Conservation (phyloP, 2,329 filamentous ascomycete genomes). For the Colletotrichum sansevieriae region DNA sequence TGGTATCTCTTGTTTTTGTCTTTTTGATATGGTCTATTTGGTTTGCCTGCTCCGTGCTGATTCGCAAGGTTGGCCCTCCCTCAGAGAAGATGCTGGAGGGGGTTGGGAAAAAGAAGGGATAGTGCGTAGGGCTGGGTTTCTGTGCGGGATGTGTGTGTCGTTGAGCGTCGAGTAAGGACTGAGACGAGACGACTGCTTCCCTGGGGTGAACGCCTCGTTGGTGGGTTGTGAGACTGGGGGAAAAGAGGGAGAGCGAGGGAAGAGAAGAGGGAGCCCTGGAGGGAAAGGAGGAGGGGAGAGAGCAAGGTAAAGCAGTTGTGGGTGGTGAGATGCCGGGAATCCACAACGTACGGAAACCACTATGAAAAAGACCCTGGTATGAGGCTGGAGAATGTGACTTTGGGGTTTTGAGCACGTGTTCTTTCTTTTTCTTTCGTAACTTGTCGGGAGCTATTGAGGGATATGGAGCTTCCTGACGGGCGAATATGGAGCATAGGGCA, state of each 20-base stretch:
- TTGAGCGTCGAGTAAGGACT: not conserved
- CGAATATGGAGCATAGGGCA: not conserved
- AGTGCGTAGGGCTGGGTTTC: slow-evolving; percentile 4
- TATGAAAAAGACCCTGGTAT: not conserved
- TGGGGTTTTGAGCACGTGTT: slow-evolving; percentile 15
- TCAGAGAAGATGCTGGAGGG: not conserved
- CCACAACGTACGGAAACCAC: slow-evolving; percentile 14
- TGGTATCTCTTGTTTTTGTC: not conserved
- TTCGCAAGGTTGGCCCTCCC: not conserved
- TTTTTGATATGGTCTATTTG: not conserved
- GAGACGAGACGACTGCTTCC: not conserved
- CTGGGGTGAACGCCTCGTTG: not conserved
- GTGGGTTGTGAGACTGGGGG: not conserved
- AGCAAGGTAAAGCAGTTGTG: slow-evolving; percentile 2
- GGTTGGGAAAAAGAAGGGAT: not conserved
- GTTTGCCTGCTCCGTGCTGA: not conserved
- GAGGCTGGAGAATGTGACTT: slow-evolving; percentile 15
- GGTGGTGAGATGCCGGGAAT: slow-evolving; percentile 14
- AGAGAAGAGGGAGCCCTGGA: not conserved
- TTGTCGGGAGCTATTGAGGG: not conserved
- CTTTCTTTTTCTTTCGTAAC: not conserved
- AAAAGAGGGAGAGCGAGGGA: not conserved
- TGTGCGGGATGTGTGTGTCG: not conserved
- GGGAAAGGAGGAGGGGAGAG: not conserved
- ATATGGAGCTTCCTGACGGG: not conserved